Evolutionary conservation across 495 filamentous ascomycete species (phyloP).

Genomic region (Staphylotrichum longicolle): DNA sequence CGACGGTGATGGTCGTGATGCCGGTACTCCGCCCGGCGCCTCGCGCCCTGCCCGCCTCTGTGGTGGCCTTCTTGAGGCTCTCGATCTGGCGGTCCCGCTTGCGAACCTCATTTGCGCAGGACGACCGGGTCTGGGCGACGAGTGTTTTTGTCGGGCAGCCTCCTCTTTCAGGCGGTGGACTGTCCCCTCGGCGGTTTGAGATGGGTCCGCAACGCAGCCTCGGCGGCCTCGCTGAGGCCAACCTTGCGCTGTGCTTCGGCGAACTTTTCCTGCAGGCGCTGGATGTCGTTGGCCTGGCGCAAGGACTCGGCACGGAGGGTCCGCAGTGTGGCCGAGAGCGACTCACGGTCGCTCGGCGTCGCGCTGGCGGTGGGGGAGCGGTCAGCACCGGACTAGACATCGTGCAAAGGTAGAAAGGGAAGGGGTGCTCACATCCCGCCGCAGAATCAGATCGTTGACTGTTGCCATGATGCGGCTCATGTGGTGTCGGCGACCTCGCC

Average conservation of each 20-base stretch:
- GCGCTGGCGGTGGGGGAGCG: slow-evolving; percentile 51
- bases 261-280: slow-evolving; percentile 63
- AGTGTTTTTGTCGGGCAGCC: slow-evolving; percentile 71
- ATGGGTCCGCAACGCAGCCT: slow-evolving; percentile 65
- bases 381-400: no score
- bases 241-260: slow-evolving; percentile 72
- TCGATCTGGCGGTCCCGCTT: slow-evolving; percentile 88
- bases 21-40: slow-evolving; percentile 48
- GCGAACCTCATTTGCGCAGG: slow-evolving; percentile 89
- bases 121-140: slow-evolving; percentile 74
- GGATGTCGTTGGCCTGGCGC: slow-evolving; percentile 60
- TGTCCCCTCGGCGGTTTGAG: slow-evolving; percentile 68
- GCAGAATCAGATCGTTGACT: slow-evolving; percentile 82
- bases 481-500: slow-evolving; percentile 63
- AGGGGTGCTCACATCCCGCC: slow-evolving; percentile 67
- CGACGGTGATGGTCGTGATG: slow-evolving; percentile 56
- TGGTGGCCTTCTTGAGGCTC: slow-evolving; percentile 74
- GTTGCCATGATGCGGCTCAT: slow-evolving; percentile 88
- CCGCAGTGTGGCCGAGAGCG: slow-evolving; percentile 73
- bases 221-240: slow-evolving; percentile 68
- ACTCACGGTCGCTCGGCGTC: slow-evolving; percentile 83
- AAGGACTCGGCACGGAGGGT: slow-evolving; percentile 68
- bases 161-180: slow-evolving; percentile 75
- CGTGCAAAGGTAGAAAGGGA: neutral
- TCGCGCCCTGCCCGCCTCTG: slow-evolving; percentile 49